phyloP scores from a whole-genome alignment of 73 alveolate species.

The Paramecium sexaurelia region DNA sequence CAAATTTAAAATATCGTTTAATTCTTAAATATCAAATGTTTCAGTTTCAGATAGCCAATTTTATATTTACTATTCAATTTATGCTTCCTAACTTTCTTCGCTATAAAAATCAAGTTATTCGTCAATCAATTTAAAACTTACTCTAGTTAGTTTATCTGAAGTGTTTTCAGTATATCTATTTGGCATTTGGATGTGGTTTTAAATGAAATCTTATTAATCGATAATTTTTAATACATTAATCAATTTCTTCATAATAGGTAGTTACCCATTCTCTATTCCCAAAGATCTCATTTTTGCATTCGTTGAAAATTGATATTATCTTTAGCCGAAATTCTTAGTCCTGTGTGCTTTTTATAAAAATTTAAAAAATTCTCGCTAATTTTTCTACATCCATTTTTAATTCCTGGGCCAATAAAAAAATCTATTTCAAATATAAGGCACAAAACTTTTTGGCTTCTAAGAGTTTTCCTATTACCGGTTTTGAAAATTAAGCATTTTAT shows the following conservation, averaged over 20 bases:
- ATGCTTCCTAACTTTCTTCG: background rate
- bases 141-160: background rate
- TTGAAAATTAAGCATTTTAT: background rate
- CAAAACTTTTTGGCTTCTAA: background rate
- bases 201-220: background rate
- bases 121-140: background rate
- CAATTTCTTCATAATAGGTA: background rate
- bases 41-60: background rate
- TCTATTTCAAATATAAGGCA: background rate
- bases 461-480: background rate
- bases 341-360: background rate
- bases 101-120: background rate
- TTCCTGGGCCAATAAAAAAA: background rate
- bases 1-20: background rate
- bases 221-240: background rate
- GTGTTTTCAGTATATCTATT: background rate
- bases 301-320: background rate
- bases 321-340: background rate
- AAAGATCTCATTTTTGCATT: background rate
- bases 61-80: background rate
- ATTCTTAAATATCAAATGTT: background rate
- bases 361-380: constrained; percentile 20
- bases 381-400: background rate
- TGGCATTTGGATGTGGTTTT: background rate
- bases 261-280: constrained; percentile 30